Evolutionary conservation across 208 protist genomes (phyloP).

Genomic region (Crithidia brevicula): DNA sequence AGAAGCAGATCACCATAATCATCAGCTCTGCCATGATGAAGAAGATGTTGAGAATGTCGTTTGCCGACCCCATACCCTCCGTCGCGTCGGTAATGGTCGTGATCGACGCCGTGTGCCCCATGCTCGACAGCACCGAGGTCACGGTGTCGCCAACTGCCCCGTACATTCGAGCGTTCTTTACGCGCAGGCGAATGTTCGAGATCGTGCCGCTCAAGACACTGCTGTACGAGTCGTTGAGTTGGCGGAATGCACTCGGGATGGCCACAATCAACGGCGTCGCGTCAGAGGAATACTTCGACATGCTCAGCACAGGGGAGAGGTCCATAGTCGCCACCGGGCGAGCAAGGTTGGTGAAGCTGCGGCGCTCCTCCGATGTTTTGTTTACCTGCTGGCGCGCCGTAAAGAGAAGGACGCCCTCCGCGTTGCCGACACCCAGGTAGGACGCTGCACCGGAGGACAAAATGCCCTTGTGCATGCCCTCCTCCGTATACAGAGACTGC

Average conservation of each 20-base stretch:
- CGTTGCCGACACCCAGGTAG: conserved; percentile 19
- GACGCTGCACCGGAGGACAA: conserved; percentile 40
- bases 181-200: conserved; percentile 7
- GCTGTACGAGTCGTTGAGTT: conserved; percentile 9
- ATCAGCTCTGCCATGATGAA: conserved; percentile 90
- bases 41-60: conserved; percentile 87
- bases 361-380: background rate
- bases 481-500: conserved; percentile 47
- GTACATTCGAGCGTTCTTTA: background rate
- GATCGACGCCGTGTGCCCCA: conserved; percentile 5
- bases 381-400: background rate
- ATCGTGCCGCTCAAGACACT: conserved; percentile 22
- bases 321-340: conserved; percentile 37
- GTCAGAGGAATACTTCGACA: conserved; percentile 32
- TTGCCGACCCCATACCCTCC: conserved; percentile 45
- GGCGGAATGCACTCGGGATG: conserved; percentile 19
- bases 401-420: conserved; percentile 14
- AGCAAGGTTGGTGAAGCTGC: background rate
- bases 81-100: conserved; percentile 28
- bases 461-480: conserved; percentile 42
- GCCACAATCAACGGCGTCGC: conserved; percentile 15
- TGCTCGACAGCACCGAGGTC: background rate
- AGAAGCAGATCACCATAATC: conserved; percentile 94
- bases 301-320: conserved; percentile 12
- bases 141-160: conserved; percentile 10